Base-by-base conservation (phyloP, 179 eudicot genomes). In the Vitellaria paradoxa region DNA sequence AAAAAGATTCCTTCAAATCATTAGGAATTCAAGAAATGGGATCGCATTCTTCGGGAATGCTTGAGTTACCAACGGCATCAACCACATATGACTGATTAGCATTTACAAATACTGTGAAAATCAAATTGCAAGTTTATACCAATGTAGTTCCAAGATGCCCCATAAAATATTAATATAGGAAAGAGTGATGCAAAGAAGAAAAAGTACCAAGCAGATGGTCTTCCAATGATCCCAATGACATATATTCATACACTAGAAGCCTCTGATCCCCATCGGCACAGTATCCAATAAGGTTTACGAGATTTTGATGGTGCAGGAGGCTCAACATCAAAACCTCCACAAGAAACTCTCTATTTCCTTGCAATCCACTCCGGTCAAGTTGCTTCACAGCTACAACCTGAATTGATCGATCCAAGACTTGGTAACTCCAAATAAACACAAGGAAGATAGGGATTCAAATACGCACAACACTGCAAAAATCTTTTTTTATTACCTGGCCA, bases 241-340 rank as follows among this genome's bases (percentile, higher is more conserved):
- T 90, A 59, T 74, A 94, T 84, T 94, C 97, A 72, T 92, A 94
- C 13, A 94, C 98, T 70, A 94, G 78, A 84, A 94, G 96, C 79
- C 97, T 89, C 80, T 94, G 98, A 77, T 94, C 98, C 17, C 98
- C 98, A 83, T 92, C 98, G 7, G 97, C 96, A 69, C 97, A 94
- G 75, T 94, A 94, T 2, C 98, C 98, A 1, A 93, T 91, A 20
- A 94, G 90, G 80, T 91, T 93, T 53, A 93, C 98, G 40, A 94
- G 84, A 83, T 89, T 88, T 45, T 79, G 84, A 78, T 95, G 95
- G 82, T 95, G 89, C 55, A 91, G 84, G 72, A 89, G 93, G 79
- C 97, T 95, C 70, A 95, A 84, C 92, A 93, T 95, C 79, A 88
- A 65, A 83, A 95, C 98, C 86, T 95, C 99, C 3, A 91, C 94